Base-by-base conservation (phyloP, 495 filamentous ascomycete species). In the Sabuloglossum arenarium region DNA sequence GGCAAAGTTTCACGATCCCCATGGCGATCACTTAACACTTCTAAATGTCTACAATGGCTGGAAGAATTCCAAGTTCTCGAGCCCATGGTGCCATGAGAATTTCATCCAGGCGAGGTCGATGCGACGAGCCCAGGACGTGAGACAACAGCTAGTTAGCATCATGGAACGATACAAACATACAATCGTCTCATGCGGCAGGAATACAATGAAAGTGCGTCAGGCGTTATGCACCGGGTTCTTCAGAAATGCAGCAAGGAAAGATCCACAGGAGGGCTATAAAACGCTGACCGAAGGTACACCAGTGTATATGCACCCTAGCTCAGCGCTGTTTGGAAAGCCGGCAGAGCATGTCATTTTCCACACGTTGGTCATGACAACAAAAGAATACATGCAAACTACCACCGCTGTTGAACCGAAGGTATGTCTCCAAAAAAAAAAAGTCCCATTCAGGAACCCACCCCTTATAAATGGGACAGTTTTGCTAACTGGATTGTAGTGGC, bases 31-130 rank as follows among this genome's bases (percentile, higher is more conserved):
- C 63, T 70, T 97, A 3, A 99, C 91, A 1, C 71, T 97, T 0
- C 76, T 99, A 28, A 97, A 97, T 64, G 93, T 97, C 1, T 99
- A 95, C 74, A 94, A 95, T 62, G 79, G 73, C 14, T 99, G 91
- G 91, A 94, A 93, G 64, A 70, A 79, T 14, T 83, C 77, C 59
- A 82, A 80, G 9, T 94, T 80, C 67, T 79, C 78, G 46, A 86
- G 79, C 53, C 77, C 91, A 1, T 99, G 93, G 93, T 97, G 93
- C 62, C 86, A 85, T 56, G 93, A 99, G 61, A 96, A 99, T 65
- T 99, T 93, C 68, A 93, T 99, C 62, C 91, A 99, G 63, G 87
- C 85, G 6, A 79, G 88, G 6, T 76, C 76, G 12, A 94, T 99
- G 75, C 76, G 78, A 42, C 81, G 91, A 14, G 89, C 85, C 2